Conservation (phyloP, 306 rosid genomes). For the Cicer cuneatum region DNA sequence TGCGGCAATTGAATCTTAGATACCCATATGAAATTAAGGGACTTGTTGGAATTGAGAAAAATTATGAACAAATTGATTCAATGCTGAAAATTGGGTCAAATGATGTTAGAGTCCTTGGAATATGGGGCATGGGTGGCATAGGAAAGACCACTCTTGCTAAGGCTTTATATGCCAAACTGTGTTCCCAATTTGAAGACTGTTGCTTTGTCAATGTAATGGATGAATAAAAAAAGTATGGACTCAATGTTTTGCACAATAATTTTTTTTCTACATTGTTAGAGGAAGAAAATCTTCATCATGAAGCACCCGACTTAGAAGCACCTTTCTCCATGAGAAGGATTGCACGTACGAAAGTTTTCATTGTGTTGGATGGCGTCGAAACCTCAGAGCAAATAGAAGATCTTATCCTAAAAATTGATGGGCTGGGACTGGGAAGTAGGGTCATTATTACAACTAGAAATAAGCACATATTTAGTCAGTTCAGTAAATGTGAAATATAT, state of each 20-base stretch:
- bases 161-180: neutral
- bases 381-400: neutral
- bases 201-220: constrained; percentile 27
- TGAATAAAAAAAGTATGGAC: constrained; percentile 1
- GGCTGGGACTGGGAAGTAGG: neutral
- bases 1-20: neutral
- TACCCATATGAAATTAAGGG: neutral
- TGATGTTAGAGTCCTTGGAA: constrained; percentile 30
- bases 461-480: neutral
- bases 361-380: constrained; percentile 22
- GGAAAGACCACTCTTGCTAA: constrained; percentile 8
- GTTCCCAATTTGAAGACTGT: neutral
- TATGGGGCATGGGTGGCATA: constrained; percentile 44
- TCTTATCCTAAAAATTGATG: neutral
- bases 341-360: neutral
- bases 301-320: neutral
- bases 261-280: neutral
- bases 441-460: constrained; percentile 3
- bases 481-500: constrained; percentile 12
- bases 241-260: neutral
- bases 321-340: neutral
- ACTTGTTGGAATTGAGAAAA: neutral
- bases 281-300: neutral
- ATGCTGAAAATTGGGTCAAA: neutral
- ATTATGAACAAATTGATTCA: neutral